phyloP scores from a whole-genome alignment of 2,329 filamentous ascomycete genomes.

The Sporothrix phasma region DNA sequence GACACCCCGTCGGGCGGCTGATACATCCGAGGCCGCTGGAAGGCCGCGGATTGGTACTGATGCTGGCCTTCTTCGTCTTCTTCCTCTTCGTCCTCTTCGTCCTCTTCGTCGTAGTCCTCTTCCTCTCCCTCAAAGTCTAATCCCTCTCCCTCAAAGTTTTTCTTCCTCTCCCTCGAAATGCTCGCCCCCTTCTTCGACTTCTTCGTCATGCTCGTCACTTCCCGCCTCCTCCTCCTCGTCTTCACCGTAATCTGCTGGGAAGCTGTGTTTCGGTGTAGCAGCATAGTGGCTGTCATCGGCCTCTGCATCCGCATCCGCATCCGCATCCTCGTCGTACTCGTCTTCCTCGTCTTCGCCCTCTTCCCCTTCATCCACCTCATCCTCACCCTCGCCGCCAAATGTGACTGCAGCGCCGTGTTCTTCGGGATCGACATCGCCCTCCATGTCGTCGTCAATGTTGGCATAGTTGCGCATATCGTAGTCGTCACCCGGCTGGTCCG shows the following conservation, averaged over 20 bases:
- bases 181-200: background rate
- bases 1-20: background rate
- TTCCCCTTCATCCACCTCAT: slow-evolving; percentile 18
- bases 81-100: slow-evolving; percentile 5
- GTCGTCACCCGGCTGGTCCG: slow-evolving; percentile 22
- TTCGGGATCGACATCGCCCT: slow-evolving; percentile 11
- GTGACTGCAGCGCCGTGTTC: slow-evolving; percentile 12
- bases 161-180: background rate
- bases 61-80: background rate
- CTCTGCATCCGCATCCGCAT: slow-evolving; percentile 11
- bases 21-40: background rate
- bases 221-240: background rate
- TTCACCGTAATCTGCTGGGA: background rate
- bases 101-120: background rate
- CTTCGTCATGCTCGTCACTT: background rate
- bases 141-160: background rate
- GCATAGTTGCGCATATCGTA: slow-evolving; percentile 26
- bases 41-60: background rate
- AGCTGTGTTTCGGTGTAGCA: slow-evolving; percentile 3
- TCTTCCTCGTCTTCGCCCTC: slow-evolving; percentile 18
- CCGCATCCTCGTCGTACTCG: slow-evolving; percentile 19
- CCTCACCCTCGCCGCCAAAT: slow-evolving; percentile 17
- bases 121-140: background rate
- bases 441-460: slow-evolving; percentile 25
- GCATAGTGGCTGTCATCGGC: slow-evolving; percentile 9